phyloP scores from a whole-genome alignment of 768 basidiomycete genomes.

The Suillus plorans region DNA sequence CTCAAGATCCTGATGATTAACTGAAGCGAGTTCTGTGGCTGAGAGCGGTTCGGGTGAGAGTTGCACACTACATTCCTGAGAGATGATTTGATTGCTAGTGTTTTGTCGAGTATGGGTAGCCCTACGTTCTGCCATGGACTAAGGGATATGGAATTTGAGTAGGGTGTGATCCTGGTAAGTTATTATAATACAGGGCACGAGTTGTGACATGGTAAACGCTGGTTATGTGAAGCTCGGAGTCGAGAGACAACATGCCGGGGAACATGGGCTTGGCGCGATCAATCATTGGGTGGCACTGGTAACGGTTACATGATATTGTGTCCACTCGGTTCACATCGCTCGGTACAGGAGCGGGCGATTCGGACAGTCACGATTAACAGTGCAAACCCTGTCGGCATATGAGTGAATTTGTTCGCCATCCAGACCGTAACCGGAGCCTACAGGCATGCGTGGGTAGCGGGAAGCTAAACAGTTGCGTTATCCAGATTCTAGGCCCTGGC shows the following conservation, averaged over 20 bases:
- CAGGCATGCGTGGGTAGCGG: no score
- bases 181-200: not conserved
- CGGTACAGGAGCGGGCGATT: no score
- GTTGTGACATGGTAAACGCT: not conserved
- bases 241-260: not conserved
- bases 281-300: not conserved
- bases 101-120: not conserved
- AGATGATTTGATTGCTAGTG: not conserved
- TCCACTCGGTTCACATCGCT: not conserved
- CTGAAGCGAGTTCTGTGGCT: not conserved
- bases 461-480: no score
- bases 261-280: not conserved
- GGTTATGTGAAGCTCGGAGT: constrained; percentile 1
- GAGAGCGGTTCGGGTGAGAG: not conserved
- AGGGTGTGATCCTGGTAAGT: not conserved
- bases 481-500: no score
- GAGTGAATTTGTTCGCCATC: no score
- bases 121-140: constrained; percentile 7
- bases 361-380: no score
- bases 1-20: not conserved
- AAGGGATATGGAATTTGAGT: not conserved
- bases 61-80: not conserved
- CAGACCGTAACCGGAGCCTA: no score
- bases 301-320: not conserved
- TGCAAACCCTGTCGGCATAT: no score